Evolutionary conservation across 2,329 filamentous ascomycete species (phyloP).

Genomic region (Bipolaris victoriae): DNA sequence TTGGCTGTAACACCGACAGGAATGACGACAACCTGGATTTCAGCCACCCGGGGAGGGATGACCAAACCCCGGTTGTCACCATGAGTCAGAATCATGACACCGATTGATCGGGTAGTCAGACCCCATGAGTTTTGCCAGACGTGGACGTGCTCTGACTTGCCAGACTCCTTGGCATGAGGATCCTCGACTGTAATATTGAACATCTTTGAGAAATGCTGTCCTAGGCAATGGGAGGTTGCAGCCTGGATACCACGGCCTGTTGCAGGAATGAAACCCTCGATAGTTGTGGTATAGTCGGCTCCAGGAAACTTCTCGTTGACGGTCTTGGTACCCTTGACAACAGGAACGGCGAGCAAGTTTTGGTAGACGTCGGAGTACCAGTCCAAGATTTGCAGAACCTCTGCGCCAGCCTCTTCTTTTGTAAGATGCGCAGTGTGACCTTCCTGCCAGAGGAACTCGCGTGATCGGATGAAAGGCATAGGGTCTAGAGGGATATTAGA

Average conservation of each 20-base stretch:
- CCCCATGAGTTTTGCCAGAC: conserved; percentile 99
- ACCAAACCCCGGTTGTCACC: conserved; percentile 95
- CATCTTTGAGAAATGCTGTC: conserved; percentile 99
- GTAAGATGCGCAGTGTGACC: conserved; percentile 92
- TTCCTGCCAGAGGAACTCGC: conserved; percentile 99
- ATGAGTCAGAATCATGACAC: conserved; percentile 99
- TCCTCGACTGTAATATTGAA: conserved; percentile 98
- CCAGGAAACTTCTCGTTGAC: conserved; percentile 98
- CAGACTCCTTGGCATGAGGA: conserved; percentile 68
- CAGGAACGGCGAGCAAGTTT: conserved; percentile 89
- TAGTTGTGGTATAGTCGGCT: conserved; percentile 94
- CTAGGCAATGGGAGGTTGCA: conserved; percentile 90
- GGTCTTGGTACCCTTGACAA: conserved; percentile 92
- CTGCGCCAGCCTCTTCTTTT: conserved; percentile 77
- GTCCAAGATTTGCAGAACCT: conserved; percentile 92
- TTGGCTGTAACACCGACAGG: conserved; percentile 93
- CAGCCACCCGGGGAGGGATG: conserved; percentile 86
- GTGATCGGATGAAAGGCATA: conserved; percentile 77
- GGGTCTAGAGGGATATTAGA: conserved; percentile 46
- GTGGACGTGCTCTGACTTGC: conserved; percentile 72
- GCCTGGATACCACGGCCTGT: conserved; percentile 97
- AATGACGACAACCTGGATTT: conserved; percentile 84
- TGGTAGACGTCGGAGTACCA: conserved; percentile 92
- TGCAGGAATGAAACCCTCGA: conserved; percentile 94
- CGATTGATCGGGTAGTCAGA: conserved; percentile 93